Base-by-base conservation (phyloP, 352 stramenopile genomes). In the Peronosclerospora sorghi region DNA sequence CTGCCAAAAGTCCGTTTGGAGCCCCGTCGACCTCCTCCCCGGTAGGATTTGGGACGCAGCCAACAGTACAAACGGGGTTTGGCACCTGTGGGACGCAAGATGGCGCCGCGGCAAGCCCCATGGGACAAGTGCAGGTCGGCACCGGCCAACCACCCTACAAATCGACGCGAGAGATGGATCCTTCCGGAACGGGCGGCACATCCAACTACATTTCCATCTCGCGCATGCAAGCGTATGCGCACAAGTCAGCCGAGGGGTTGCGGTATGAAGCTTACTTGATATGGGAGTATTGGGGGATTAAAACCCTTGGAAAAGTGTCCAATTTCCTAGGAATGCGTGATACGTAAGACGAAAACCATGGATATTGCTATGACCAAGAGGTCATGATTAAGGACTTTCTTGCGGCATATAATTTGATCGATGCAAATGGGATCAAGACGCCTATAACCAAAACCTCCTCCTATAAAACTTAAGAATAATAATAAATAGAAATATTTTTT, bases 261-360 rank as follows among this genome's bases (percentile, higher is more conserved):
- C 73, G 76, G 8, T 85, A 73, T 29, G 77, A 86, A 65, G 77
- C 86, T 26, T 86, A 86, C 29, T 43, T 86, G 35, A 88, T n/a
- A n/a, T n/a, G n/a, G n/a, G n/a, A n/a, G n/a, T n/a, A n/a, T n/a
- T n/a, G n/a, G n/a, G n/a, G n/a, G n/a, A n/a, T n/a, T n/a, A n/a
- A n/a, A n/a, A n/a, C n/a, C n/a, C n/a, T n/a, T n/a, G n/a, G n/a
- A n/a, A n/a, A n/a, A n/a, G n/a, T n/a, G n/a, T n/a, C n/a, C n/a
- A n/a, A n/a, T n/a, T n/a, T n/a, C n/a, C n/a, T n/a, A n/a, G n/a
- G n/a, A n/a, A n/a, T n/a, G n/a, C n/a, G n/a, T n/a, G n/a, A n/a
- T n/a, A n/a, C n/a, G n/a, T n/a, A n/a, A n/a, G n/a, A n/a, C n/a
- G n/a, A n/a, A n/a, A n/a, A n/a, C n/a, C n/a, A n/a, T n/a, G n/a